Conservation (phyloP, 2,329 filamentous ascomycete species). For the Acarospora socialis region DNA sequence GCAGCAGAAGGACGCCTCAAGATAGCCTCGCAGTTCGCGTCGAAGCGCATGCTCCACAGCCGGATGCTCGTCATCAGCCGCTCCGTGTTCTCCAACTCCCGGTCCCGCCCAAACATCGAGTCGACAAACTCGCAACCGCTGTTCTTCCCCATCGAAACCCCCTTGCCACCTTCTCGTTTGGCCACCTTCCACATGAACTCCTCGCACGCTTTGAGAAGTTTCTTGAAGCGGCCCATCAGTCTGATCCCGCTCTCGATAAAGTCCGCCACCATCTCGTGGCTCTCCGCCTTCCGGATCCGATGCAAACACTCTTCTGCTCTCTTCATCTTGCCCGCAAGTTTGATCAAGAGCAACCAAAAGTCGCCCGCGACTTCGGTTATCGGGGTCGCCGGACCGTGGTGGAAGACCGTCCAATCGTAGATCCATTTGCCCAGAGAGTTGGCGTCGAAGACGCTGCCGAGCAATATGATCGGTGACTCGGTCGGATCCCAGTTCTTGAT, state of each 20-base stretch:
- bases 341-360: constrained; percentile 87
- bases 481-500: constrained; percentile 97
- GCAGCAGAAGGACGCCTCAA: constrained; percentile 39
- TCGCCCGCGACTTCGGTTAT: constrained; percentile 88
- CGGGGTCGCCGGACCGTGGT: constrained; percentile 65
- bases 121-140: constrained; percentile 92
- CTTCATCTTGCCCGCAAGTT: constrained; percentile 88
- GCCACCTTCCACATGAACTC: constrained; percentile 86
- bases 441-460: constrained; percentile 92
- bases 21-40: constrained; percentile 90
- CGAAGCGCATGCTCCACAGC: constrained; percentile 85
- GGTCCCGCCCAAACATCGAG: constrained; percentile 83
- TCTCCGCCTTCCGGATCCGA: constrained; percentile 58
- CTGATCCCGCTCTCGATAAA: constrained; percentile 83
- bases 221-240: constrained; percentile 70
- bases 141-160: constrained; percentile 71
- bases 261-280: constrained; percentile 69
- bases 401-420: constrained; percentile 97
- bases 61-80: constrained; percentile 81
- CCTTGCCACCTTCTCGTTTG: constrained; percentile 54
- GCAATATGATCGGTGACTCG: constrained; percentile 82
- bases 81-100: constrained; percentile 79
- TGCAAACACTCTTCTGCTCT: constrained; percentile 65
- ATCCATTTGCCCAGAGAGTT: constrained; percentile 99
- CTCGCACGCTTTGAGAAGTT: constrained; percentile 81